Conservation (phyloP, 805 yeast genomes). For the Candida germanica region DNA sequence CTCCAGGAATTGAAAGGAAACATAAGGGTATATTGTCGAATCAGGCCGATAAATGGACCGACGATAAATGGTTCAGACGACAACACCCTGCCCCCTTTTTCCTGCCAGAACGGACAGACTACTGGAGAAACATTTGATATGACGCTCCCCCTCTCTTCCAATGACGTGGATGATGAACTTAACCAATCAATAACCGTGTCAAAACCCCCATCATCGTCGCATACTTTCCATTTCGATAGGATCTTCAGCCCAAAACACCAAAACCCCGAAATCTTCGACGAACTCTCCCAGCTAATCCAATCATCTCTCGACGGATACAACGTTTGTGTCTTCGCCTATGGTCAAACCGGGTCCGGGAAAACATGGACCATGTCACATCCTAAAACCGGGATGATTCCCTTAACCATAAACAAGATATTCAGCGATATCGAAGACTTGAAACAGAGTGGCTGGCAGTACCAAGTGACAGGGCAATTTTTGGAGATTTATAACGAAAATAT, state of each 20-base stretch:
- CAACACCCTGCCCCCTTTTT: slow-evolving; percentile 31
- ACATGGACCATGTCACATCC: slow-evolving; percentile 82
- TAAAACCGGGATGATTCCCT: slow-evolving; percentile 76
- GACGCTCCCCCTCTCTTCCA: too few relatives aligned
- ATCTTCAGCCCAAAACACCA: slow-evolving; percentile 56
- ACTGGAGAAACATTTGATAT: slow-evolving; percentile 19
- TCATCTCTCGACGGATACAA: slow-evolving; percentile 78
- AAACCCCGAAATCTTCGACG: slow-evolving; percentile 72
- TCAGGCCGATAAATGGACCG: slow-evolving; percentile 53
- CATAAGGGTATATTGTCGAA: slow-evolving; percentile 84
- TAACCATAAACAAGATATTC: slow-evolving; percentile 70
- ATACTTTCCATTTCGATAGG: slow-evolving; percentile 67
- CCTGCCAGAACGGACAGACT: slow-evolving; percentile 33
- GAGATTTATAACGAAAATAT: slow-evolving; percentile 88
- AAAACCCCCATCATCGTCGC: slow-evolving; percentile 11
- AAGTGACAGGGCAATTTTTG: slow-evolving; percentile 68
- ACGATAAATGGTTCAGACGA: slow-evolving; percentile 22
- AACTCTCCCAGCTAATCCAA: slow-evolving; percentile 81
- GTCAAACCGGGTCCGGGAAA: slow-evolving; percentile 95
- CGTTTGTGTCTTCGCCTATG: slow-evolving; percentile 93
- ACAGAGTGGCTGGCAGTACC: slow-evolving; percentile 61
- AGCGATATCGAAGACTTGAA: slow-evolving; percentile 46
- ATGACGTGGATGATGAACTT: slow-evolving; percentile 27
- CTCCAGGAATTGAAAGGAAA: slow-evolving; percentile 89
- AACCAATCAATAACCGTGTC: slow-evolving; percentile 31